Evolutionary conservation across 2,329 filamentous ascomycete species (phyloP).

Genomic region (Alternaria gaisen): DNA sequence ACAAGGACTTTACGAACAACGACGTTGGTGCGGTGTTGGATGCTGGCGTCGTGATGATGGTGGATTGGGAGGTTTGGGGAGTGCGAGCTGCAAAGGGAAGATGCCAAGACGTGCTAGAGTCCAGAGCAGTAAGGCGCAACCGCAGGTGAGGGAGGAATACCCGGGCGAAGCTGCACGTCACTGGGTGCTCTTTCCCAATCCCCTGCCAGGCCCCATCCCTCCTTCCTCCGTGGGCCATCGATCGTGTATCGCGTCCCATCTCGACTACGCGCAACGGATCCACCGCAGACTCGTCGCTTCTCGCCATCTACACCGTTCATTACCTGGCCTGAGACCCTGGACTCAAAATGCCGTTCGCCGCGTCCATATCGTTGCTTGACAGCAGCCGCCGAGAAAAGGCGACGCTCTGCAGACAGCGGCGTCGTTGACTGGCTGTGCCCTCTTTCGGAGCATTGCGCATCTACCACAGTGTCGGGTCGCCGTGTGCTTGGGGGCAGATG

Average conservation of each 20-base stretch:
- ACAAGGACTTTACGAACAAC: constrained; percentile 25
- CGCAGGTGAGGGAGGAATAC: constrained; percentile 35
- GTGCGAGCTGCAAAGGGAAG: constrained; percentile 28
- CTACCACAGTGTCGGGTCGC: constrained; percentile 42
- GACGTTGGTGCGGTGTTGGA: constrained; percentile 19
- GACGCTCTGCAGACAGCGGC: constrained; percentile 24
- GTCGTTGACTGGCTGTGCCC: constrained; percentile 33
- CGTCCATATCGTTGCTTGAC: constrained; percentile 16
- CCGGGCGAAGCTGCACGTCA: constrained; percentile 49
- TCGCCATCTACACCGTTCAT: constrained; percentile 17
- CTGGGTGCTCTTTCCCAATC: constrained; percentile 35
- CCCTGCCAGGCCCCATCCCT: constrained; percentile 28
- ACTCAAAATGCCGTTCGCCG: constrained; percentile 35
- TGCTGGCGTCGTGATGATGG: constrained; percentile 25
- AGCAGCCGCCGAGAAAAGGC: constrained; percentile 19
- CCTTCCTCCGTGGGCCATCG: constrained; percentile 24
- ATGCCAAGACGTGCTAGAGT: constrained; percentile 30
- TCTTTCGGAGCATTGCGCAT: constrained; percentile 50
- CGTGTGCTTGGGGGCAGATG: constrained; percentile 31
- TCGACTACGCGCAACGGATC: constrained; percentile 26
- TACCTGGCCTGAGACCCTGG: constrained; percentile 11
- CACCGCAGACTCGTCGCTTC: constrained; percentile 25
- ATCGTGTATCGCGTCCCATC: constrained; percentile 25
- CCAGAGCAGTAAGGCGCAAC: constrained; percentile 28
- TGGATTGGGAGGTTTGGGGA: constrained; percentile 28